Base-by-base conservation (phyloP, 2,329 filamentous ascomycete genomes). In the Ophioceras dolichostomum region DNA sequence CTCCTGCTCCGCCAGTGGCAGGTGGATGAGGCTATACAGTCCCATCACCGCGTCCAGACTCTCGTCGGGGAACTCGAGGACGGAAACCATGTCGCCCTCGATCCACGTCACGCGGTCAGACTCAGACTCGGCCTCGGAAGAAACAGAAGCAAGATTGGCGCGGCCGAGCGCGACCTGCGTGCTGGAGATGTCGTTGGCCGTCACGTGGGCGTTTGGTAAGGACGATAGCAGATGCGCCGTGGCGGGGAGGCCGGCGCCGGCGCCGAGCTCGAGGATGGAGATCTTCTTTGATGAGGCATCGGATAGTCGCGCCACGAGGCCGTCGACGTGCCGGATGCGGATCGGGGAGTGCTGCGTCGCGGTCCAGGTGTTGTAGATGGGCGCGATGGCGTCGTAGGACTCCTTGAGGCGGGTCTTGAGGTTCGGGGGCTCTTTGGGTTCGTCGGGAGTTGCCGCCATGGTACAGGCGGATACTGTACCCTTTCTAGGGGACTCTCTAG, bases 11-110 rank as follows among this genome's bases (percentile, higher is more conserved):
- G 53, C 51, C 5, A 61, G 58, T 2, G 70, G 68, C 5, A 76
- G 58, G 44, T 76, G 72, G 36, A 73, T 65, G 36, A 76, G 49
- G 24, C 64, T 70, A 50, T 72, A 75, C 45, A 76, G 63, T 0
- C 54, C 70, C 1, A 68, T 45, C 2, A 73, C 59, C 4, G 62
- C 68, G 40, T 73, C 61, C 39, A 76, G 58, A 0, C 55, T 54
- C 1, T 32, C 49, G 0, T 43, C 40, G 0, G 45, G 29, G 36
- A 61, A 61, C 3, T 45, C 36, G 5, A 64, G 53, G 2, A 42
- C 39, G 20, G 24, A 16, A 42, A 50, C 53, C 58, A 65, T 64
- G 49, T 65, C 62, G 34, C 56, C 54, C 37, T 56, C 45, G 16
- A 50, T 34, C 34, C 60, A 57, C 19, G 43, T 36, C 9, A 58